Evolutionary conservation across 2,329 filamentous ascomycete species (phyloP), one percentile per base, ranked within the genome.

Genomic region (Pseudogymnoascus sp.): DNA sequence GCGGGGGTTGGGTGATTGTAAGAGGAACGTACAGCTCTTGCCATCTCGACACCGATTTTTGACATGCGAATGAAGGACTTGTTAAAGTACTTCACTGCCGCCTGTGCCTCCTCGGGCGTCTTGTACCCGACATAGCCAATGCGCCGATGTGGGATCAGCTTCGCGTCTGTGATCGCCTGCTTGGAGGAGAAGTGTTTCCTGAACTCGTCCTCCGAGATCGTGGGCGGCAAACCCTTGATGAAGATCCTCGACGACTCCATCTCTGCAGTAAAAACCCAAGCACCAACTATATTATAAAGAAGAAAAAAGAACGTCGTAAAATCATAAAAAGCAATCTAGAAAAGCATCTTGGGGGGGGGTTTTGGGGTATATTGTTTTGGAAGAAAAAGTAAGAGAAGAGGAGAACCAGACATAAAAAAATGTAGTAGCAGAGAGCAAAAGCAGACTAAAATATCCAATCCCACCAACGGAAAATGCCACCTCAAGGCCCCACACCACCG

Each of bases 61-160:
- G 92, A 96, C 89, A 97, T 94, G 68, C 91, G 90, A 69, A 99
- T 91, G 75, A 91, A 99, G 65, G 92, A 88, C 73, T 85, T 90
- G 79, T 99, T 92, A 80, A 97, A 97, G 78, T 96, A 96, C 75
- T 90, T 92, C 72, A 95, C 89, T 47, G 94, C 93, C 71, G 86
- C 84, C 62, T 83, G 79, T 61, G 94, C 94, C 72, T 90, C 88
- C 64, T 93, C 85, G 12, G 88, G 78, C 59, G 84, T 89, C 76
- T 90, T 92, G 80, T 93, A 97, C 65, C 94, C 94, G 63, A 99
- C 85, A 80, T 96, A 99, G 68, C 92, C 94, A 75, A 99, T 97
- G 68, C 92, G 85, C 69, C 94, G 85, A 70, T 91, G 86, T 5
- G 90, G 84, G 71, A 97, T 90, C 72, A 97, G 83, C 81, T 96